Conservation (phyloP, 2,329 filamentous ascomycete species). For the Spiromastix sp. region DNA sequence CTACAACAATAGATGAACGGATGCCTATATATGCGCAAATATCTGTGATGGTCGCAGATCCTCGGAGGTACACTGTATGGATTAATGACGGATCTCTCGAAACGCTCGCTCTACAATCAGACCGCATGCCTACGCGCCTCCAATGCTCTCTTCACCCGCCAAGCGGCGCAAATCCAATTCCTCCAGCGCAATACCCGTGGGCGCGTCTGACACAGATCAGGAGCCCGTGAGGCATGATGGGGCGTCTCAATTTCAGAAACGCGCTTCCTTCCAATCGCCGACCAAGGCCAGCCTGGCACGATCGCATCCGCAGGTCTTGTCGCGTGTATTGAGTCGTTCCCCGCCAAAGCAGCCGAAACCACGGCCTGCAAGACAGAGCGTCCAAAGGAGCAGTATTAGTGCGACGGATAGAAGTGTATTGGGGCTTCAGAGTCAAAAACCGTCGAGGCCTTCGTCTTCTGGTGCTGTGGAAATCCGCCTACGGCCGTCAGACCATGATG, state of each 20-base stretch:
- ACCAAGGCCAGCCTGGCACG: slow-evolving; percentile 54
- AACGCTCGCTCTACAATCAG: not conserved
- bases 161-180: slow-evolving; percentile 57
- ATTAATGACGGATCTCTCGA: too few relatives aligned
- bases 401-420: too few relatives aligned
- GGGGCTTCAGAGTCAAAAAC: too few relatives aligned
- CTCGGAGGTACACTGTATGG: not conserved
- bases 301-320: slow-evolving; percentile 49
- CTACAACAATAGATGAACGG: not conserved
- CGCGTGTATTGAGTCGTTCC: slow-evolving; percentile 33
- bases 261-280: slow-evolving; percentile 56
- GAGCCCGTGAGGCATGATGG: slow-evolving; percentile 12
- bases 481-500: too few relatives aligned
- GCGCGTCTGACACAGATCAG: slow-evolving; percentile 30
- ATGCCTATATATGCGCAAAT: not conserved
- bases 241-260: slow-evolving; percentile 22
- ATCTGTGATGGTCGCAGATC: not conserved
- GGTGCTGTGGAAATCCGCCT: too few relatives aligned
- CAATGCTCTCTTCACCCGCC: slow-evolving; percentile 48
- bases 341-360: slow-evolving; percentile 23
- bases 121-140: slow-evolving; percentile 9
- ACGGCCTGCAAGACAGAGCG: slow-evolving; percentile 14
- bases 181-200: slow-evolving; percentile 35
- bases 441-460: too few relatives aligned
- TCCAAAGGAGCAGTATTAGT: slow-evolving; percentile 6